Evolutionary conservation across 2,329 filamentous ascomycete genomes (phyloP).

Genomic region (Apiospora hydei): DNA sequence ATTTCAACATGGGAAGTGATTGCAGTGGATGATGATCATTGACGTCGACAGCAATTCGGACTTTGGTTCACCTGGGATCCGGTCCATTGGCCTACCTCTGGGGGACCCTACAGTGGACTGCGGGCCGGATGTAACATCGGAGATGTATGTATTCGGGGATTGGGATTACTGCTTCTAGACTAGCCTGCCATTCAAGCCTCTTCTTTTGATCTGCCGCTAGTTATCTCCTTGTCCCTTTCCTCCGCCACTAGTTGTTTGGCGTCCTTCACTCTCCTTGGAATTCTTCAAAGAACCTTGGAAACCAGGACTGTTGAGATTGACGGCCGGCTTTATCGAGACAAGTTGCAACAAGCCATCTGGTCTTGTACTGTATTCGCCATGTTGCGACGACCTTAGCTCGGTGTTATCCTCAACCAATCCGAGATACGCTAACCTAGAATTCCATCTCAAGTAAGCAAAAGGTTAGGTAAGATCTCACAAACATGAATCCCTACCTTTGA

Average conservation of each 20-base stretch:
- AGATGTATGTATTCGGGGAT: neutral
- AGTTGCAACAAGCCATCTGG: neutral
- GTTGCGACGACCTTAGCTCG: neutral
- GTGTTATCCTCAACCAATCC: neutral
- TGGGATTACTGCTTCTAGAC: neutral
- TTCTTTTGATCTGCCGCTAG: neutral
- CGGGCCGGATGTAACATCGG: neutral
- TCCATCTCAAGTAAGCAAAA: neutral
- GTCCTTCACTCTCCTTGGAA: neutral
- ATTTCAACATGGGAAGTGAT: neutral
- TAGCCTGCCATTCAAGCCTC: neutral
- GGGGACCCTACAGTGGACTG: neutral
- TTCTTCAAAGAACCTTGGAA: neutral
- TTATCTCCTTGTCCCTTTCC: conserved; percentile 3
- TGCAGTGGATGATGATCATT: neutral
- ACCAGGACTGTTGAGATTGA: neutral
- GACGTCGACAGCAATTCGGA: neutral
- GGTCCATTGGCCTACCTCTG: neutral
- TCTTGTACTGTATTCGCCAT: neutral
- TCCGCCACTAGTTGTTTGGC: neutral
- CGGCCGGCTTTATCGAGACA: neutral
- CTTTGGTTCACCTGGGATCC: too few species aligned
- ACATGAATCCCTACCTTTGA: neutral
- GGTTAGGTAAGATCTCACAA: neutral
- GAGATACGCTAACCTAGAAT: too few species aligned